Evolutionary conservation across 164 flowering plant species (phyloP), one percentile per base, ranked within the genome.

Genomic region (Sedum album): DNA sequence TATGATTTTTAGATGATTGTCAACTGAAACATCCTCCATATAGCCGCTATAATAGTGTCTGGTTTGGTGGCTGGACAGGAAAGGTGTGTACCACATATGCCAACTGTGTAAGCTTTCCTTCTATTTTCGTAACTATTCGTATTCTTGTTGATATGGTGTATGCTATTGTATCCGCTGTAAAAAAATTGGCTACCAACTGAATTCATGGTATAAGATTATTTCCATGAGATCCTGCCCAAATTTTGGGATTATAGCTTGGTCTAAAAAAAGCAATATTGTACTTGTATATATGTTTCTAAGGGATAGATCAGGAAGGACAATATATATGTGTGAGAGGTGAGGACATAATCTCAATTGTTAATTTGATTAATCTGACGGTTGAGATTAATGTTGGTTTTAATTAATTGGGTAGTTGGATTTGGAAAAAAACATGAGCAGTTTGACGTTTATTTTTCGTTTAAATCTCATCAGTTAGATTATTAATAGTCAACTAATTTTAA

Each of bases 51-150:
- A 73, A 55, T 68, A 85, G 94, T 66, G 85, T 86, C 28, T 86
- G 89, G 90, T 72, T 83, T 5, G 90, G 89, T 75, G 94, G 88
- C 73, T 85, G 89, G 89, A 75, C 83, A n/a, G 69, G 62, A 5
- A 77, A 84, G 85, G 94, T 88, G 30, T 70, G 82, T 67, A 31
- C 48, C 18, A 10, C 14, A 42, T 42, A 10, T 14, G 4, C 48
- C 48, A 2, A 10, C 60, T 64, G 33, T 14, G 67, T 65, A 66
- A 57, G 26, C 18, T 20, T 21, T 39, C 23, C 18, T 51, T 42
- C 66, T 35, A 31, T 31, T 73, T 20, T 11, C 20, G 7, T 17
- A n/a, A n/a, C n/a, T n/a, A n/a, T n/a, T n/a, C n/a, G n/a, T n/a
- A n/a, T 35, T 35, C 38, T 35, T 35, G 38, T 3, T 53, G 10